Evolutionary conservation across 257 asterid genomes (phyloP).

Genomic region (Buddleja alternifolia): DNA sequence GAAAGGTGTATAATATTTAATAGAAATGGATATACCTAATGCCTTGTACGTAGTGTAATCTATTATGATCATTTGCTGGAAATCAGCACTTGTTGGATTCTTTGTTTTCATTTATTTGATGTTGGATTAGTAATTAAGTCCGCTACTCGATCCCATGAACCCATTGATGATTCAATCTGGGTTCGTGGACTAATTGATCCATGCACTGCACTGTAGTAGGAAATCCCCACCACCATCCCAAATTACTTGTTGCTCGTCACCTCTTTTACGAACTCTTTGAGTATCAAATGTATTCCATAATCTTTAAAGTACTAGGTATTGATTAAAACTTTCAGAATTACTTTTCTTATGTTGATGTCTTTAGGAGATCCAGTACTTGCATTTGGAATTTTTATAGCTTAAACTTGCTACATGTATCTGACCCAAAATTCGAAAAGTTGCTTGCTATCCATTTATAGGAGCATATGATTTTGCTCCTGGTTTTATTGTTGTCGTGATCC

Average conservation of each 20-base stretch:
- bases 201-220: no score
- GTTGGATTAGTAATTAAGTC: background rate
- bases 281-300: no score
- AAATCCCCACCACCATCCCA: no score
- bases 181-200: no score
- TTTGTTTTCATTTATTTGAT: background rate
- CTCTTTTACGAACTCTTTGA: no score
- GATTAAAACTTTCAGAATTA: background rate
- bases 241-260: no score
- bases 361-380: no score
- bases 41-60: background rate
- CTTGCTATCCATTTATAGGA: no score
- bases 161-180: constrained; percentile 8
- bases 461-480: no score
- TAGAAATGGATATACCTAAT: background rate
- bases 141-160: background rate
- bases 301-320: background rate
- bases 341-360: background rate
- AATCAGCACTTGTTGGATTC: background rate
- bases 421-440: background rate
- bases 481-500: background rate
- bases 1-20: background rate
- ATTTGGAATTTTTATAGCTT: no score
- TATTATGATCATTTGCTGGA: background rate
- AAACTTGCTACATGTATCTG: background rate